phyloP scores from a whole-genome alignment of 2,329 filamentous ascomycete genomes.

The Aspergillus quadricinctus region DNA sequence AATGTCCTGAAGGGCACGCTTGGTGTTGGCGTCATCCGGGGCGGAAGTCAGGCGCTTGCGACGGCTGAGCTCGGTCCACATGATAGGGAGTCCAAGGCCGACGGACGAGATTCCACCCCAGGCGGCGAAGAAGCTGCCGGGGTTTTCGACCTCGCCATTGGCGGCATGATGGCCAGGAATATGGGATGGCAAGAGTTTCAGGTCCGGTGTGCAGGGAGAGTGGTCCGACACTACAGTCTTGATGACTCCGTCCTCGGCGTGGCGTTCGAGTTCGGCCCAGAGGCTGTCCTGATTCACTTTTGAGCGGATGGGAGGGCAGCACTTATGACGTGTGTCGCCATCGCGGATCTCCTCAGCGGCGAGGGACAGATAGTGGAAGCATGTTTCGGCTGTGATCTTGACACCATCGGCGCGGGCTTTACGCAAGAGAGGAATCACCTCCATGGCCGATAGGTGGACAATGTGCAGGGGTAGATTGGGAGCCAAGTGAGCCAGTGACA shows the following conservation, averaged over 20 bases:
- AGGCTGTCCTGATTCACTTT: conserved; percentile 77
- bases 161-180: conserved; percentile 49
- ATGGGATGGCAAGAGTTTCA: conserved; percentile 77
- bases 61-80: conserved; percentile 71
- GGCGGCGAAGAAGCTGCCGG: conserved; percentile 87
- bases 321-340: conserved; percentile 90
- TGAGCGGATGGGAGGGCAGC: conserved; percentile 85
- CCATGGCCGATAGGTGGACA: conserved; percentile 84
- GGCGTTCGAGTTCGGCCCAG: conserved; percentile 70
- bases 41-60: conserved; percentile 48
- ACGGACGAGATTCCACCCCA: conserved; percentile 97
- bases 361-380: conserved; percentile 88
- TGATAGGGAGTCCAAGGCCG: conserved; percentile 83
- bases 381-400: conserved; percentile 89
- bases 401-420: conserved; percentile 68
- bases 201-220: conserved; percentile 89
- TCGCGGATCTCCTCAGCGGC: conserved; percentile 75
- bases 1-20: conserved; percentile 67
- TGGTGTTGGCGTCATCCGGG: conserved; percentile 35
- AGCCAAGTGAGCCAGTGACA: conserved; percentile 74
- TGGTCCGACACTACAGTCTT: conserved; percentile 92
- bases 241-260: conserved; percentile 70
- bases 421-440: conserved; percentile 77
- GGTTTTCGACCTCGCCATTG: conserved; percentile 27
- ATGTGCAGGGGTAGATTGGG: conserved; percentile 85